Percentiles rank a stretch among this genome's conserved stretches.
phyloP scores from a whole-genome alignment of 345 rosid species.

The Eucalyptus cloeziana region DNA sequence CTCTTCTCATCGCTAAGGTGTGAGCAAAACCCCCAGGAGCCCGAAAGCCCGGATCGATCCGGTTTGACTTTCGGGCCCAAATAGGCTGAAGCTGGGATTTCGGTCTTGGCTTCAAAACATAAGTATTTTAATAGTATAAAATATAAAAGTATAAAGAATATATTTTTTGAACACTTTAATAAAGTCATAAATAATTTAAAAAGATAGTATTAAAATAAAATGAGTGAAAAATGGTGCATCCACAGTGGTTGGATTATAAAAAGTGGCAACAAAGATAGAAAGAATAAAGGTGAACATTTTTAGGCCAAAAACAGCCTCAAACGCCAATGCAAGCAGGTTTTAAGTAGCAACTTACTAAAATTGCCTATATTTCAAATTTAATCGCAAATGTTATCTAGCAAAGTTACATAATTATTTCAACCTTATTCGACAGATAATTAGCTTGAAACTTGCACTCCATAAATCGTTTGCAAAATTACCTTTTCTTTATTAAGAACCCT shows the following conservation, averaged over 20 bases:
- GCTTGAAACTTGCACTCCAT: not conserved
- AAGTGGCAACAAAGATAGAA: not conserved
- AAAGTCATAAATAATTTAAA: not conserved
- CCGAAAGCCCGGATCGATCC: rapidly evolving
- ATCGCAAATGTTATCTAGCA: not conserved
- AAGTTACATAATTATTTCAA: too few species aligned
- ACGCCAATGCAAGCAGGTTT: too few species aligned
- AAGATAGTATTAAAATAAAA: too few species aligned
- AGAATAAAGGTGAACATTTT: too few species aligned
- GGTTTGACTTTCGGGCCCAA: not conserved
- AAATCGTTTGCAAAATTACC: not conserved
- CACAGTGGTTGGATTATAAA: not conserved
- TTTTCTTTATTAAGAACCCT: not conserved
- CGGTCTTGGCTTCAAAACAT: not conserved
- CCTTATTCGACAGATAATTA: too few species aligned
- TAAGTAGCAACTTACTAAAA: not conserved
- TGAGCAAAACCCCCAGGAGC: too few species aligned
- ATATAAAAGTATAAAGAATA: too few species aligned
- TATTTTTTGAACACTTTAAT: too few species aligned
- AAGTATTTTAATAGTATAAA: too few species aligned
- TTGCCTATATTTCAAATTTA: not conserved
- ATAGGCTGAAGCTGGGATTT: not conserved
- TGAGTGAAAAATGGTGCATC: not conserved
- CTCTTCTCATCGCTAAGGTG: not conserved
- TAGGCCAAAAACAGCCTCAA: too few species aligned